These are phyloP conservation scores for Chamaecrista fasciculata DNA, from an alignment of 306 rosid genomes.

Conservation along the genomic window DNA sequence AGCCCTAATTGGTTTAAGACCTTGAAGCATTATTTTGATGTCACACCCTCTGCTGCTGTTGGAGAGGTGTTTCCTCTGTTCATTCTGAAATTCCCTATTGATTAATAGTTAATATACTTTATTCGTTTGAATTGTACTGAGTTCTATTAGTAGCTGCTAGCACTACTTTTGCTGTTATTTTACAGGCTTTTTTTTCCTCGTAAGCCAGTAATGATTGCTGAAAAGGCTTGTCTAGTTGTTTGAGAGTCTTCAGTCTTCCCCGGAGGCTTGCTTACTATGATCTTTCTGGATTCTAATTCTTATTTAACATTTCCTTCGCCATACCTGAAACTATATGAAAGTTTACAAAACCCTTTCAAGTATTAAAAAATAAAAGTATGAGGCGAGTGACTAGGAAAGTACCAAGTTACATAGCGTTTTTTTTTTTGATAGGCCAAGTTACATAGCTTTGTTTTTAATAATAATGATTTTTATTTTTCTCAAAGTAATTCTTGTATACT, in stretches of 20 bases:
- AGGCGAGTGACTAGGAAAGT: neutral
- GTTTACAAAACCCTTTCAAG: neutral
- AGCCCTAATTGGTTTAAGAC: slow-evolving; percentile 65
- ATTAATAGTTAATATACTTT: neutral
- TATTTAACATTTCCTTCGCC: neutral
- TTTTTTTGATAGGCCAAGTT: neutral
- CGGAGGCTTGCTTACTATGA: neutral
- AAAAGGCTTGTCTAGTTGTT: neutral
- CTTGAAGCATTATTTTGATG: slow-evolving; percentile 54
- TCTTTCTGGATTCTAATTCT: neutral
- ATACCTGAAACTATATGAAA: neutral
- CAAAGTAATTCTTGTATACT: neutral
- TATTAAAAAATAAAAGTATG: neutral
- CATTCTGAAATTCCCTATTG: neutral
- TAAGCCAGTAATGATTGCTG: neutral
- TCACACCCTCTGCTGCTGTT: slow-evolving; percentile 76
- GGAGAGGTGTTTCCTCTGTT: slow-evolving; percentile 61
- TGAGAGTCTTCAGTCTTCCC: no score
- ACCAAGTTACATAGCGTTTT: neutral
- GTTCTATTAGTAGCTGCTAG: slow-evolving; percentile 1
- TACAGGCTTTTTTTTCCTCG: no score
- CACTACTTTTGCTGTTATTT: slow-evolving; percentile 6
- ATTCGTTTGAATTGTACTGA: neutral
- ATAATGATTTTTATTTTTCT: neutral
- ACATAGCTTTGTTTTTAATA: neutral